Conservation (phyloP, 164 flowering plant genomes). For the Aristolochia contorta region DNA sequence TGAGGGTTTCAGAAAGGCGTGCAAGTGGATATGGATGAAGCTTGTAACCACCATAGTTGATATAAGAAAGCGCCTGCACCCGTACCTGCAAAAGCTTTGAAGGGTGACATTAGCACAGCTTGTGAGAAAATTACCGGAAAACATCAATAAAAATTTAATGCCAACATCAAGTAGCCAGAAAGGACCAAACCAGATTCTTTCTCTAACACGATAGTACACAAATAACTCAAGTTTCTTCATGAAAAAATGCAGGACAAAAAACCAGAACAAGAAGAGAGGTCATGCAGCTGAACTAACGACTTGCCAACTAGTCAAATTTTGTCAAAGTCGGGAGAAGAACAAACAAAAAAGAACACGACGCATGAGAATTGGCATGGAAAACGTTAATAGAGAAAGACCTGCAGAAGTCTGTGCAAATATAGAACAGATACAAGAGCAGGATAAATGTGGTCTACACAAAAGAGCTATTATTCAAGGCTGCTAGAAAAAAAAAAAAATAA, state of each 20-base stretch:
- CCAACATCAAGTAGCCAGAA: background rate
- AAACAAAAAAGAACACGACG: too few species aligned
- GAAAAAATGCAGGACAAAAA: background rate
- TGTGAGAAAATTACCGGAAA: background rate
- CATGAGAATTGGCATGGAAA: too few species aligned
- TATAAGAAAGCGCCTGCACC: conserved; percentile 40
- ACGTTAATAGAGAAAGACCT: too few species aligned
- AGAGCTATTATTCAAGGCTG: too few species aligned
- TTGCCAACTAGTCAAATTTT: too few species aligned
- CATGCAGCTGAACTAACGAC: too few species aligned
- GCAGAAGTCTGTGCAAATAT: too few species aligned
- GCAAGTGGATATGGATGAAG: conserved; percentile 69
- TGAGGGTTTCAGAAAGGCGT: conserved; percentile 46
- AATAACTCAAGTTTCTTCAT: background rate
- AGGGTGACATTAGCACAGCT: background rate
- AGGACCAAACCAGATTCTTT: background rate
- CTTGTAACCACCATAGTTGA: conserved; percentile 70
- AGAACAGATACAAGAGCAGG: too few species aligned
- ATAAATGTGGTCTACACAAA: too few species aligned
- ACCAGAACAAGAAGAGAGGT: background rate
- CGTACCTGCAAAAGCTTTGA: conserved; percentile 38
- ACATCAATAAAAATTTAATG: background rate
- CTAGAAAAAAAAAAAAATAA: too few species aligned
- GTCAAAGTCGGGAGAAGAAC: too few species aligned
- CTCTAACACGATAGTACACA: too few species aligned